These are phyloP conservation scores for Leccinum subrobustum DNA, from an alignment of 1,284 basidiomycete species.

Conservation along the genomic window DNA sequence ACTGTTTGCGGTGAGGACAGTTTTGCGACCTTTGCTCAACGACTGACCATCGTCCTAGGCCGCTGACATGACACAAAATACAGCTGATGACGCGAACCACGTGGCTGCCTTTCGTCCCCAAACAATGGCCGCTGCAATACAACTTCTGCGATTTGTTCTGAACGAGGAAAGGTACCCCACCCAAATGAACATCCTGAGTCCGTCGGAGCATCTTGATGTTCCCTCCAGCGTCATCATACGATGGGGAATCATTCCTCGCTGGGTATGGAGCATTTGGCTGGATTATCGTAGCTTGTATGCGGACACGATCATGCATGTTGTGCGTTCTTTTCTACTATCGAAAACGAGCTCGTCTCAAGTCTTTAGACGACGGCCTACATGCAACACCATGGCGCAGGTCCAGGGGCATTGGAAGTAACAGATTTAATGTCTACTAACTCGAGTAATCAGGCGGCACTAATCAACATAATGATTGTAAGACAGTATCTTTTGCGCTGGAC, in stretches of 20 bases:
- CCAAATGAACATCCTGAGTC: conserved; percentile 18
- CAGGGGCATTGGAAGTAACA: background rate
- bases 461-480: conserved; percentile 27
- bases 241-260: conserved; percentile 54
- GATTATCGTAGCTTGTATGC: conserved; percentile 50
- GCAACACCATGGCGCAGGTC: conserved; percentile 24
- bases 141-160: conserved; percentile 45
- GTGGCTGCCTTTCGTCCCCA: conserved; percentile 43
- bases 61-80: conserved; percentile 15
- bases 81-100: background rate
- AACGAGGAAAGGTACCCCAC: conserved; percentile 17
- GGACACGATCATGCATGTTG: conserved; percentile 50
- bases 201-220: conserved; percentile 38
- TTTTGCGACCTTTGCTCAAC: background rate
- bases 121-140: conserved; percentile 43
- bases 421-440: conserved; percentile 1
- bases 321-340: conserved; percentile 31
- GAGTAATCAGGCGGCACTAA: conserved; percentile 11
- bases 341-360: conserved; percentile 6
- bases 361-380: conserved; percentile 54
- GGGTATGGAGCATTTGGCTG: conserved; percentile 64
- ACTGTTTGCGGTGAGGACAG: conserved; percentile 50
- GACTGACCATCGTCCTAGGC: conserved; percentile 16
- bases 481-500: background rate
- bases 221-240: conserved; percentile 48